Evolutionary conservation across 73 alveolate genomes (phyloP).

Genomic region (Tetrahymena borealis): DNA sequence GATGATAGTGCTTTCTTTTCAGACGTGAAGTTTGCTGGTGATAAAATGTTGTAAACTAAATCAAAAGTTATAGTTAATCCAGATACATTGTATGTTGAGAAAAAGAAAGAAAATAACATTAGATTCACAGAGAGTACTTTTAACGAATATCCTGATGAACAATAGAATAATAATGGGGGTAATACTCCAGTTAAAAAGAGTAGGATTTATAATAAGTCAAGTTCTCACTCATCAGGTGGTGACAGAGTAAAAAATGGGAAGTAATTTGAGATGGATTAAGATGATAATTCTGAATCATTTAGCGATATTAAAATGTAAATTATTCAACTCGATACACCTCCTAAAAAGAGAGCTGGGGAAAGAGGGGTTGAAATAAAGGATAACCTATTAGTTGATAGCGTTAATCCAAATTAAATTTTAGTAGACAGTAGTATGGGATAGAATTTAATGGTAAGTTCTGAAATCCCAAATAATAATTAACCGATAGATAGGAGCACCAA

Average conservation of each 20-base stretch:
- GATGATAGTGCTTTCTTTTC: neutral
- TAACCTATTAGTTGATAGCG: too few species aligned
- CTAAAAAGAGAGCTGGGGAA: neutral
- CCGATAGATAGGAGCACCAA: neutral
- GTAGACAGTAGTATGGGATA: neutral
- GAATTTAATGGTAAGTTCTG: neutral
- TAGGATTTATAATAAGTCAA: too few species aligned
- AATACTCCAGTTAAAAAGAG: too few species aligned
- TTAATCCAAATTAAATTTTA: too few species aligned
- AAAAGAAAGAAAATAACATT: neutral
- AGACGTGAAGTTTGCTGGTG: neutral
- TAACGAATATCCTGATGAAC: neutral
- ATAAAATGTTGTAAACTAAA: neutral
- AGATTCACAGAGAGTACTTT: neutral
- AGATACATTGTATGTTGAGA: neutral
- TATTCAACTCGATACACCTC: neutral
- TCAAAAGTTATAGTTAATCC: neutral
- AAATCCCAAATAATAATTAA: neutral
- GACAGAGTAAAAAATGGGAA: too few species aligned
- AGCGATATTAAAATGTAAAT: neutral
- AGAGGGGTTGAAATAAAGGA: too few species aligned
- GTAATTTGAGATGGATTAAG: too few species aligned
- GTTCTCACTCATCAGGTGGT: too few species aligned
- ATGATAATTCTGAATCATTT: neutral
- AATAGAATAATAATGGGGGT: too few species aligned